Evolutionary conservation across 2,329 filamentous ascomycete genomes (phyloP), one percentile per base, ranked within the genome.

Genomic region (Colletotrichum echinochloae): DNA sequence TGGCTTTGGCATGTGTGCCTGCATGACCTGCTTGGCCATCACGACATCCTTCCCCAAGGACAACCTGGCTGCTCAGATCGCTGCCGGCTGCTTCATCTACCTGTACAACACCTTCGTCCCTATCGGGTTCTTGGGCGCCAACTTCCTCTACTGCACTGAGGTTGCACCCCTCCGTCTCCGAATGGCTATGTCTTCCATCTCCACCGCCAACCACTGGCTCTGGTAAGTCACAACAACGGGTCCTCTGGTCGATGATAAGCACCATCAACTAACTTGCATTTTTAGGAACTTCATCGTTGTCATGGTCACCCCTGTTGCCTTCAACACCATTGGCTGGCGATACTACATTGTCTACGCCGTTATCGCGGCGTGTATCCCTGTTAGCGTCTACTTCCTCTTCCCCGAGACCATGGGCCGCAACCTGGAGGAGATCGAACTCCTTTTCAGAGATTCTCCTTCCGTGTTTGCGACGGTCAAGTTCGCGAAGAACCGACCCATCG

Each of bases 21-120:
- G 86, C 77, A 89, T 89, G 87, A 73, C 85, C 6, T 81, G 83
- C 3, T 79, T 90, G 12, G 85, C 87, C 4, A 80, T 88, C 41
- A 81, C 84, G 6, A 88, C 85, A 3, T 87, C 82, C 26, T 85
- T 83, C 74, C 81, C 83, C 16, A 79, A 77, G 39, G 76, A 78
- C 18, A 86, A 87, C 77, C 80, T 79, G 3, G 70, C 80, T 1
- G 83, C 87, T 2, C 82, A 86, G 70, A 84, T 89, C 51, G 84
- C 82, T 0, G 86, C 85, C 0, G 86, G 85, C 0, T 82, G 87
- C 72, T 89, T 89, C 77, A 83, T 90, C 59, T 90, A 87, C 77
- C 77, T 88, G 56, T 90, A 88, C 80, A 87, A 89, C 78, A 87
- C 85, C 74, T 89, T 90, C 78, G 86, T 89, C 54, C 87, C 86